A percentile compares a stretch with the other conserved stretches of the same genome.
These are phyloP conservation scores for Carex myosuroides DNA, from an alignment of 176 grass and related monocot species.

Conservation along the genomic window DNA sequence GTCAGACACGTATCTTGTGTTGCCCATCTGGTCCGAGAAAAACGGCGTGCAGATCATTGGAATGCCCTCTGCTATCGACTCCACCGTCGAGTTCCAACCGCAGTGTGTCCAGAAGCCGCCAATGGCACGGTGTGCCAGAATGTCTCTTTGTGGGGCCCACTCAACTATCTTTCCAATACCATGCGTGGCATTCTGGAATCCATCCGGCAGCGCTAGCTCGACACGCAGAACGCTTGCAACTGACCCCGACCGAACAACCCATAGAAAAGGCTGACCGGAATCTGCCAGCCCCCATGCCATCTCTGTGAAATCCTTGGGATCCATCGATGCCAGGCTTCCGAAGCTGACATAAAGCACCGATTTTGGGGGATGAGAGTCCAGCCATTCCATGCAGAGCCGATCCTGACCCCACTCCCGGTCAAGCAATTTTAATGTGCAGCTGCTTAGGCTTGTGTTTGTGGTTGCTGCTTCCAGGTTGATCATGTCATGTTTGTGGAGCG, in stretches of 20 bases:
- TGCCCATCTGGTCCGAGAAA: constrained; percentile 31
- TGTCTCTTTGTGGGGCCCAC: constrained; percentile 31
- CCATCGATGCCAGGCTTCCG: constrained; percentile 27
- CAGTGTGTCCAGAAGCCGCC: constrained; percentile 27
- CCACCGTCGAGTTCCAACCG: constrained; percentile 30
- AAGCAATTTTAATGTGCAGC: not conserved
- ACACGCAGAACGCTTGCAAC: not conserved
- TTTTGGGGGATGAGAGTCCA: constrained; percentile 5
- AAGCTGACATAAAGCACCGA: constrained; percentile 38
- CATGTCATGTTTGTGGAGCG: not conserved
- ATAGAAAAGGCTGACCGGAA: constrained; percentile 22
- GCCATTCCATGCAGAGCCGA: constrained; percentile 20
- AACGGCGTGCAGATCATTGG: constrained; percentile 6
- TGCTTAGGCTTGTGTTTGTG: not conserved
- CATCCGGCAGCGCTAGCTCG: not conserved
- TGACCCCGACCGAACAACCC: constrained; percentile 12
- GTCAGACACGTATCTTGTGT: constrained; percentile 10
- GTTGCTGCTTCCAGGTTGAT: no score
- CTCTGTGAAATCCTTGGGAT: constrained; percentile 7
- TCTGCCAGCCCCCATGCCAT: constrained; percentile 20
- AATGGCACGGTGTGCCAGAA: constrained; percentile 17
- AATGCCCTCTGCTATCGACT: not conserved
- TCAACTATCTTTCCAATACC: constrained; percentile 12
- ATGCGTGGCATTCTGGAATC: not conserved
- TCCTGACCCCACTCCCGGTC: not conserved